Base-by-base conservation (phyloP, 768 basidiomycete genomes). In the Termitomyces sp. region DNA sequence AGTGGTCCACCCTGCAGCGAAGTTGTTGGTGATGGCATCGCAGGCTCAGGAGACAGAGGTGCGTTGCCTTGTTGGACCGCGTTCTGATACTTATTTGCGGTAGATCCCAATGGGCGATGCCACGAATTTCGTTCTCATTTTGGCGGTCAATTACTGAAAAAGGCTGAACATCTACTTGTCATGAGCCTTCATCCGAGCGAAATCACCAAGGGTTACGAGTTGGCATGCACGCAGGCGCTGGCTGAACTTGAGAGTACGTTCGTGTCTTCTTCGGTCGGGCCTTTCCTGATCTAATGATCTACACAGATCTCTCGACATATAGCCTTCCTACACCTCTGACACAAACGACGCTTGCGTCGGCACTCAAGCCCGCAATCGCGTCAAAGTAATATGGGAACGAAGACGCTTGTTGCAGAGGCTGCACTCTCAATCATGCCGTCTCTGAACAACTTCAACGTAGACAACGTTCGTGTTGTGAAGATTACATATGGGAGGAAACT, bases 101-200 rank as follows among this genome's bases (percentile, higher is more conserved):
- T n/a, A n/a, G n/a, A n/a, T n/a, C n/a, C n/a, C n/a, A n/a, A n/a
- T n/a, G n/a, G n/a, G n/a, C n/a, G n/a, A n/a, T n/a, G n/a, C n/a
- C n/a, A n/a, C n/a, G n/a, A n/a, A n/a, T n/a, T n/a, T n/a, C n/a
- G n/a, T n/a, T n/a, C n/a, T n/a, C n/a, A n/a, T n/a, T n/a, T n/a
- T n/a, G n/a, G n/a, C n/a, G n/a, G n/a, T n/a, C n/a, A 98, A 76
- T 80, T 99, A 52, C 81, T 98, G 67, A 98, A 96, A 75, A 90
- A 91, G 67, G 90, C 96, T 0, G 97, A 98, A 71, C 83, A 90
- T 66, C 84, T 99, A 35, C 83, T 99, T 55, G 81, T 95, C 40
- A 96, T 98, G 95, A 97, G 97, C 45, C 82, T 99, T 36, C 96
- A 98, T 74, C 96, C 97, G 4, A 94, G 92, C 70, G 97, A 99